phyloP scores from a whole-genome alignment of 192 early-diverging fungal species.

The Geosiphon pyriformis region DNA sequence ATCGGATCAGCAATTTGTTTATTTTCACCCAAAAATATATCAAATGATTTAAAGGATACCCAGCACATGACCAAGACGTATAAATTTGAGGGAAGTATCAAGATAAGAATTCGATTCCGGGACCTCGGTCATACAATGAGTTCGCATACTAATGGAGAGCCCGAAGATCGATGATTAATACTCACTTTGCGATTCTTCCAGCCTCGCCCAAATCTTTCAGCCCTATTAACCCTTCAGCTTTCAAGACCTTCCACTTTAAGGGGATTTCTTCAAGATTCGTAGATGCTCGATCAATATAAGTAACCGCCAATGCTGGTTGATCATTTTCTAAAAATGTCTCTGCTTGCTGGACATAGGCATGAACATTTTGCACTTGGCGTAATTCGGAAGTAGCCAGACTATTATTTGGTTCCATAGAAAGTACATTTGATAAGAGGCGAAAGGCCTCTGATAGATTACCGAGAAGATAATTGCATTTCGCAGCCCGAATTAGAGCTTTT shows the following conservation, averaged over 20 bases:
- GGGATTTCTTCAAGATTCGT: constrained; percentile 36
- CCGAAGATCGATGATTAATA: no score
- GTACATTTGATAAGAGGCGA: constrained; percentile 36
- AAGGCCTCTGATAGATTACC: constrained; percentile 62
- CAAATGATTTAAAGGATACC: neutral
- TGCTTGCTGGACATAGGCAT: constrained; percentile 42
- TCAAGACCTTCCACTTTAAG: constrained; percentile 60
- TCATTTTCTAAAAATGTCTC: constrained; percentile 39
- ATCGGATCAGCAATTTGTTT: neutral
- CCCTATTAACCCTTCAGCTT: constrained; percentile 60
- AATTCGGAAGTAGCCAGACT: constrained; percentile 35
- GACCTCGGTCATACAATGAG: neutral
- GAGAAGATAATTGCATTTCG: constrained; percentile 67
- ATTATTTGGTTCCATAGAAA: constrained; percentile 38
- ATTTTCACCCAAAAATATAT: neutral
- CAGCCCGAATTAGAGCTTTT: constrained; percentile 62
- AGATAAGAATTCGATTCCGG: no score
- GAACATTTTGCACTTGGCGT: constrained; percentile 37
- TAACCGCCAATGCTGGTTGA: constrained; percentile 42
- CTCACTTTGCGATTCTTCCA: constrained; percentile 38
- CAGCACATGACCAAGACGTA: no score
- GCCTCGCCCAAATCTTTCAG: constrained; percentile 61
- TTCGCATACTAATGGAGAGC: no score
- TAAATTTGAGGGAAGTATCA: no score
- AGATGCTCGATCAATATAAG: constrained; percentile 43